A percentile compares a stretch with the other conserved stretches of the same genome.
phyloP scores from a whole-genome alignment of 2,329 filamentous ascomycete genomes.

The Epicoccum nigrum region DNA sequence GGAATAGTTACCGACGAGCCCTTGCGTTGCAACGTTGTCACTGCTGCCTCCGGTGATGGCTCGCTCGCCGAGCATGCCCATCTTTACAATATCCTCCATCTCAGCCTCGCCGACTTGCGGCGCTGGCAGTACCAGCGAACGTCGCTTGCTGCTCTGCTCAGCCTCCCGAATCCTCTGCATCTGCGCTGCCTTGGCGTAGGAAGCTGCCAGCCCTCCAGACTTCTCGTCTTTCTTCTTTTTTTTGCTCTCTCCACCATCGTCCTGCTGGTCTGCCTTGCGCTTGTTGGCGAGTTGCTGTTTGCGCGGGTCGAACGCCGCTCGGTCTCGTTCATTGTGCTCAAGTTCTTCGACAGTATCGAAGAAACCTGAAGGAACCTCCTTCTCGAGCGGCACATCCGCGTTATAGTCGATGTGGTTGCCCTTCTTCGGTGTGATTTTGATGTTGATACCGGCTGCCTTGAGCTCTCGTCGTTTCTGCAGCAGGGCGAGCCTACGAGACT shows the following conservation, averaged over 20 bases:
- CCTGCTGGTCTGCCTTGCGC: slow-evolving; percentile 89
- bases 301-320: slow-evolving; percentile 85
- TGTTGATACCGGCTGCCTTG: slow-evolving; percentile 97
- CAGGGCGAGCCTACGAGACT: slow-evolving; percentile 85
- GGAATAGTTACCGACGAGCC: slow-evolving; percentile 85
- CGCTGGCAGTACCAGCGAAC: slow-evolving; percentile 78
- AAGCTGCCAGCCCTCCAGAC: slow-evolving; percentile 77
- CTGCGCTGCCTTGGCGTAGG: slow-evolving; percentile 90
- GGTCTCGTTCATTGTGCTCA: slow-evolving; percentile 78
- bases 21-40: slow-evolving; percentile 84
- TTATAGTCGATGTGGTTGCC: slow-evolving; percentile 99
- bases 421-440: slow-evolving; percentile 90
- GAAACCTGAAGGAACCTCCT: slow-evolving; percentile 84
- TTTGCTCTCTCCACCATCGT: slow-evolving; percentile 78
- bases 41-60: slow-evolving; percentile 79
- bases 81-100: slow-evolving; percentile 97
- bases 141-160: slow-evolving; percentile 93
- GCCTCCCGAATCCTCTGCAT: slow-evolving; percentile 94
- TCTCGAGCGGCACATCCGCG: slow-evolving; percentile 97
- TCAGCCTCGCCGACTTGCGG: slow-evolving; percentile 93
- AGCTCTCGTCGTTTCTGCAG: slow-evolving; percentile 95
- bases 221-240: slow-evolving; percentile 84
- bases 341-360: slow-evolving; percentile 91
- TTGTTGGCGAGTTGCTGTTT: slow-evolving; percentile 92
- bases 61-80: slow-evolving; percentile 91